Conservation (phyloP, 768 basidiomycete genomes). For the Rickenella mellea region DNA sequence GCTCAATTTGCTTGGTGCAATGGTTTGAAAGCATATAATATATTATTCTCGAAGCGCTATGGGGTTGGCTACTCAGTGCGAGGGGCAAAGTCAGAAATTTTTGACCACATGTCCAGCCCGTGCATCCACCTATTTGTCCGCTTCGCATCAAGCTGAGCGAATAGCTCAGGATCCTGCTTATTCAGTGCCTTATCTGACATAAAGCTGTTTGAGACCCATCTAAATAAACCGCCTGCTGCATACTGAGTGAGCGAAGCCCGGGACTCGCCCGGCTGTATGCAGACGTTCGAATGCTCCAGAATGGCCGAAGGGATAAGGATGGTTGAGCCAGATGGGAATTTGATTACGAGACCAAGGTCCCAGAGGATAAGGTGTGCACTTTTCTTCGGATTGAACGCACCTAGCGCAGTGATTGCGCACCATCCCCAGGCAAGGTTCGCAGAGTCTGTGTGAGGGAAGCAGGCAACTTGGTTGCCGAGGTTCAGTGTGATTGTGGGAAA, state of each 20-base stretch:
- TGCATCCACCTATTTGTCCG: too few relatives aligned
- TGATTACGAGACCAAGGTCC: constrained; percentile 5
- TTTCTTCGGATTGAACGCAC: neutral
- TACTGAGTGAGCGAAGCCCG: constrained; percentile 2
- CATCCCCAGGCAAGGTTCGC: constrained; percentile 4
- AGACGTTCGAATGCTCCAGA: constrained; percentile 2
- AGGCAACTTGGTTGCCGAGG: constrained; percentile 6
- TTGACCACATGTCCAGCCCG: too few relatives aligned
- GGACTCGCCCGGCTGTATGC: neutral
- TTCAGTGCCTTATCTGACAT: neutral
- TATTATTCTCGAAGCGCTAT: too few relatives aligned
- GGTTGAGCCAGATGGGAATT: constrained; percentile 8
- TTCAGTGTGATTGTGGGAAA: constrained; percentile 8
- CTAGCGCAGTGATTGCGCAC: constrained; percentile 11
- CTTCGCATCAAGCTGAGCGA: too few relatives aligned
- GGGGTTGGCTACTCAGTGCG: too few relatives aligned
- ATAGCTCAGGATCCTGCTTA: too few relatives aligned
- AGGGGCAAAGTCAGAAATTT: too few relatives aligned
- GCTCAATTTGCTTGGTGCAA: too few relatives aligned
- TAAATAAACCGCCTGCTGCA: constrained; percentile 3
- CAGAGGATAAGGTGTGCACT: constrained; percentile 2
- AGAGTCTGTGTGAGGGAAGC: constrained; percentile 6
- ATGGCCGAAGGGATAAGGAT: constrained; percentile 10
- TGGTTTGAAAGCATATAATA: too few relatives aligned
- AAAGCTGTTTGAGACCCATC: constrained; percentile 3